Evolutionary conservation across 257 asterid species (phyloP).

Genomic region (Coffea eugenioides): DNA sequence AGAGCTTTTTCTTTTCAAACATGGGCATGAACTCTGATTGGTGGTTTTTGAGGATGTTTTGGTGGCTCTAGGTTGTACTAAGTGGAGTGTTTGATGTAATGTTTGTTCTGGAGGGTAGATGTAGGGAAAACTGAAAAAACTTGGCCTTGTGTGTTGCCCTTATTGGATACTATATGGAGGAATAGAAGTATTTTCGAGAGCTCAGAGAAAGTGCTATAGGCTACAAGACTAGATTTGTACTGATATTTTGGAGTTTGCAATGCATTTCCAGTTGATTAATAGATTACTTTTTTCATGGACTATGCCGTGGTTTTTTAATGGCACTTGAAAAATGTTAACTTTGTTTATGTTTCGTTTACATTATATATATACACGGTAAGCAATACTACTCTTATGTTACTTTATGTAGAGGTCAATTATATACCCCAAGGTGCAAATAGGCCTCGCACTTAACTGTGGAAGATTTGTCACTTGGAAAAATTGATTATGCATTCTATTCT

Average conservation of each 20-base stretch:
- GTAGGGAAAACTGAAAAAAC: neutral
- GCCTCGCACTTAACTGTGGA: neutral
- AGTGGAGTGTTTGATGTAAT: neutral
- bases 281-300: no score
- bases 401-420: neutral
- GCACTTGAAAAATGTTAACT: neutral
- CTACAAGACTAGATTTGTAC: no score
- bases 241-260: neutral
- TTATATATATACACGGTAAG: no score
- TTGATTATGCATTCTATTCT: neutral
- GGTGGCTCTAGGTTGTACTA: neutral
- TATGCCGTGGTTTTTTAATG: no score
- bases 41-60: neutral
- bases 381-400: no score
- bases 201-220: neutral
- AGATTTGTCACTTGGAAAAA: neutral
- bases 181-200: neutral
- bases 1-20: neutral
- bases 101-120: neutral
- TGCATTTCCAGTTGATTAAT: neutral
- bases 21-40: neutral
- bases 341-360: no score
- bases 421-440: neutral
- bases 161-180: neutral
- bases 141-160: neutral